Evolutionary conservation across 129 eudicot species (phyloP).

Genomic region (carrot (Daucus carota)): DH1_v3.0 NC_030384.2:50144501-50145000

Average conservation of each 20-base stretch:
- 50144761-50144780: slow-evolving; percentile 33
- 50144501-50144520: slow-evolving; percentile 31
- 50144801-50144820: slow-evolving; percentile 21
- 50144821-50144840: neutral
- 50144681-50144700: slow-evolving; percentile 12
- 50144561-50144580: neutral
- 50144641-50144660: slow-evolving; percentile 3
- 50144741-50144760: slow-evolving; percentile 33
- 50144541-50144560: neutral
- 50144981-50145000: slow-evolving; percentile 86
- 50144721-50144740: neutral
- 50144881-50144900: slow-evolving; percentile 26
- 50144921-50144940: slow-evolving; percentile 69
- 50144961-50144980: slow-evolving; percentile 74
- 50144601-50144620: neutral
- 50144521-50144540: neutral
- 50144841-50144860: slow-evolving; percentile 7
- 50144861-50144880: slow-evolving; percentile 3
- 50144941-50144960: slow-evolving; percentile 54
- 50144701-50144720: slow-evolving; percentile 14
- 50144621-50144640: neutral
- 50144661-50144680: neutral
- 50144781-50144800: slow-evolving; percentile 49
- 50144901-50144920: slow-evolving; percentile 66
- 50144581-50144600: neutral